A percentile compares a stretch with the other conserved stretches of the same genome.
phyloP scores from a whole-genome alignment of 2,329 filamentous ascomycete genomes.

The Cryphonectria nitschkei region DNA sequence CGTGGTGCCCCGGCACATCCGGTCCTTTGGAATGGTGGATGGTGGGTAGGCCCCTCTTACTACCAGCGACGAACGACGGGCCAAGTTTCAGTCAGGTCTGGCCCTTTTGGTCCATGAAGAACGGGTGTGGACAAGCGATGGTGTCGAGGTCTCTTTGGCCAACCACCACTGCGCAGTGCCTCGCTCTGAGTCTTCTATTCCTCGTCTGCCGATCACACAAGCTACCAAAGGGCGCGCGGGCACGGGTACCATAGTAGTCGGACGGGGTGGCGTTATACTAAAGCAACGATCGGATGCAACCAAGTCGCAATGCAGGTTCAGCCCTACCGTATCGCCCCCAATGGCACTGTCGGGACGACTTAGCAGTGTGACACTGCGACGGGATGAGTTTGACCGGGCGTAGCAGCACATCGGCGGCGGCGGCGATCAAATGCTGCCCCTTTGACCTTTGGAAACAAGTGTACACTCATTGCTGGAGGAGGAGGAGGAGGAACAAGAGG shows the following conservation, averaged over 20 bases:
- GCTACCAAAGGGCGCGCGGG: too few relatives aligned
- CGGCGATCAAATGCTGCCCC: neutral
- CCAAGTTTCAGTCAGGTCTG: neutral
- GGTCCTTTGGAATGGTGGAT: neutral
- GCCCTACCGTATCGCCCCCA: conserved; percentile 20
- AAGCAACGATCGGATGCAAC: neutral
- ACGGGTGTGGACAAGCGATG: neutral
- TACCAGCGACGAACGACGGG: neutral
- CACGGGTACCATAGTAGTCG: neutral
- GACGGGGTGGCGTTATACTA: conserved; percentile 11
- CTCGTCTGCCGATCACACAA: neutral
- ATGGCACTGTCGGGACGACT: conserved; percentile 3
- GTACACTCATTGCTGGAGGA: neutral
- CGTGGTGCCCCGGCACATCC: neutral
- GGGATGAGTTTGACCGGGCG: neutral
- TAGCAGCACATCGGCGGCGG: neutral
- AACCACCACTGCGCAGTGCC: neutral
- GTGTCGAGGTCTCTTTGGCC: neutral
- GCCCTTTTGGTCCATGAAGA: neutral
- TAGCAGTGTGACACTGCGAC: neutral
- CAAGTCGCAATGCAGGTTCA: conserved; percentile 15
- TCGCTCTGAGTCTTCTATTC: neutral
- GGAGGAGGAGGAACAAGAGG: neutral
- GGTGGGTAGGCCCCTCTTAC: neutral
- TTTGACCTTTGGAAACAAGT: neutral